Base-by-base conservation (phyloP, 306 rosid species). In the Carpinus fangiana region DNA sequence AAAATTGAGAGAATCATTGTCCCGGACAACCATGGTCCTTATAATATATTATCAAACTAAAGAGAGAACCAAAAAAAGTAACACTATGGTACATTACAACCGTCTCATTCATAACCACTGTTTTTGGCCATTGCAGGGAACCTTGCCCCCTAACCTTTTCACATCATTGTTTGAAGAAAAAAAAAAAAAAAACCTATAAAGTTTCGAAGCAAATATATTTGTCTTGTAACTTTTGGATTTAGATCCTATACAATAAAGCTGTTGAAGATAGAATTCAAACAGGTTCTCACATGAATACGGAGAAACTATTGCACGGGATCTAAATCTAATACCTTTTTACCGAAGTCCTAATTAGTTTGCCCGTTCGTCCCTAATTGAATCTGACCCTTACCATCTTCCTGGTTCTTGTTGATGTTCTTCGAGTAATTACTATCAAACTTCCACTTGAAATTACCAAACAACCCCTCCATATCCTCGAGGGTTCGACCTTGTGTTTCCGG, bases 401-500 rank as follows among this genome's bases (percentile, higher is more conserved):
- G 36, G 4, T 3, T 52, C 26, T 7, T 0, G 5, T 23, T 6
- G 0, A 8, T 16, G 14, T 12, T 62, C 0, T 17, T 36, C 46
- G 10, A 21, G 5, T 23, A 23, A 23, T 4, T 2, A 2, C 8
- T 31, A 0, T 16, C 8, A 1, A 84, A 16, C 70, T 80, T 89
- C 77, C 79, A 80, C 2, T 66, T 8, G 46, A 87, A 82, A 34
- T 82, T 77, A 50, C 98, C 98, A 73, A 94, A 94, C 61, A 91
- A 84, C 16, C 84, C 84, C 55, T 86, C 97, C 82, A 92, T 91
- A 0, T 89, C 91, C 21, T 94, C 98, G 0, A 94, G 92, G 10
- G 93, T 87, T 64, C 86, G 82, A 0, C 96, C 96, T 14, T 13
- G 81, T 3, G 98, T 94, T 72, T 94, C 98, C 2, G 98, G 98